Evolutionary conservation across 1,284 basidiomycete species (phyloP).

Genomic region (Malassezia furfur): DNA sequence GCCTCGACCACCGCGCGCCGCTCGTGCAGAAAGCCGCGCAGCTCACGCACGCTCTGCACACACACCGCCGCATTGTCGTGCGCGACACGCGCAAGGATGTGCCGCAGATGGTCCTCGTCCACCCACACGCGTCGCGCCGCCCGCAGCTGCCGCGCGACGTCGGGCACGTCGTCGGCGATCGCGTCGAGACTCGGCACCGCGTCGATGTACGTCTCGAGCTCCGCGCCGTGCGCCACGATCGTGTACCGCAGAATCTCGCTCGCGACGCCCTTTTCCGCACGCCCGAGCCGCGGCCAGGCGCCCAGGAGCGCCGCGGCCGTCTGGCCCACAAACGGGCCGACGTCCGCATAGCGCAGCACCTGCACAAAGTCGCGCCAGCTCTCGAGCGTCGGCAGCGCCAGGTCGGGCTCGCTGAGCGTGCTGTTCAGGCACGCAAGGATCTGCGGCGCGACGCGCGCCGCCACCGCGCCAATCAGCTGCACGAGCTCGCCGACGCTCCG

Average conservation of each 20-base stretch:
- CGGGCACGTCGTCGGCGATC: conserved; percentile 36
- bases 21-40: conserved; percentile 52
- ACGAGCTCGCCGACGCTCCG: conserved; percentile 70
- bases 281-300: conserved; percentile 64
- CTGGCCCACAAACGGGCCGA: conserved; percentile 74
- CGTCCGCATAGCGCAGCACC: conserved; percentile 61
- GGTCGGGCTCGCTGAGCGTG: conserved; percentile 62
- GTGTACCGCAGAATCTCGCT: conserved; percentile 62
- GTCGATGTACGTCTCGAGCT: conserved; percentile 56
- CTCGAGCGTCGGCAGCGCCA: conserved; percentile 68
- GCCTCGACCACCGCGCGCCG: conserved; percentile 27
- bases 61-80: conserved; percentile 77
- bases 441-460: conserved; percentile 33
- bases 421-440: conserved; percentile 95
- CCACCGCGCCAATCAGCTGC: conserved; percentile 57
- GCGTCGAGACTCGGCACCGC: conserved; percentile 54
- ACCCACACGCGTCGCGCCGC: conserved; percentile 49
- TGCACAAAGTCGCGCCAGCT: conserved; percentile 75
- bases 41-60: conserved; percentile 65
- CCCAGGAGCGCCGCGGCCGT: conserved; percentile 76
- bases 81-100: conserved; percentile 64
- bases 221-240: conserved; percentile 56
- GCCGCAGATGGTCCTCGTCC: conserved; percentile 54
- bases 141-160: conserved; percentile 36
- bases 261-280: conserved; percentile 56